phyloP scores from a whole-genome alignment of 2,329 filamentous ascomycete species.

The Cladosporium sp. region DNA sequence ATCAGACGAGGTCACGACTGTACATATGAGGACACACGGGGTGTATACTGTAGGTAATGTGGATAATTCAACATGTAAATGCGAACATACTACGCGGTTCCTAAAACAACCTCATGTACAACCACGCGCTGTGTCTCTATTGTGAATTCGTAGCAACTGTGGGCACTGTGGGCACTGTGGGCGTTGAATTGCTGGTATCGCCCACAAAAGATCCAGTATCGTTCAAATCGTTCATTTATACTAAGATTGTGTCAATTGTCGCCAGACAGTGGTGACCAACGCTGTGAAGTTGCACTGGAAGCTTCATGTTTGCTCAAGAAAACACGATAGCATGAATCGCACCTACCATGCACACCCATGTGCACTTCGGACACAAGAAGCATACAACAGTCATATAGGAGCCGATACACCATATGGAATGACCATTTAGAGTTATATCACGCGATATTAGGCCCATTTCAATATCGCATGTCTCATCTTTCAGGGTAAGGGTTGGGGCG shows the following conservation, averaged over 20 bases:
- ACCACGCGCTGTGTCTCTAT: background rate
- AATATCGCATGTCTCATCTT: too few relatives aligned
- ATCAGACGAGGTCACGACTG: background rate
- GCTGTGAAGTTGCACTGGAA: background rate
- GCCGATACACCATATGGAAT: background rate
- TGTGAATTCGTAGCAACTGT: too few relatives aligned
- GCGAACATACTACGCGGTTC: background rate
- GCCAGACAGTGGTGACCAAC: background rate
- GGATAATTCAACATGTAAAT: slow-evolving; percentile 12
- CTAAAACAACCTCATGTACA: background rate
- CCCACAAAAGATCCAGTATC: too few relatives aligned
- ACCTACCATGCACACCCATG: background rate
- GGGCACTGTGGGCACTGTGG: background rate
- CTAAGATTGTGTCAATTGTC: background rate
- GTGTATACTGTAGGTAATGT: slow-evolving; percentile 9
- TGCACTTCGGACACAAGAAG: background rate
- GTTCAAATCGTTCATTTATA: background rate
- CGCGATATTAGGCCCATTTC: background rate
- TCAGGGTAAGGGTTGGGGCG: background rate
- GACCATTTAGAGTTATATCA: background rate
- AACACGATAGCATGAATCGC: background rate
- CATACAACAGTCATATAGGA: background rate
- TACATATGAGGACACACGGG: background rate
- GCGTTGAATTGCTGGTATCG: background rate
- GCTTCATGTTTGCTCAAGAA: background rate